A percentile compares a stretch with the other conserved stretches of the same genome.
Conservation (phyloP, 164 flowering plant genomes). For the Platanus orientalis region DNA sequence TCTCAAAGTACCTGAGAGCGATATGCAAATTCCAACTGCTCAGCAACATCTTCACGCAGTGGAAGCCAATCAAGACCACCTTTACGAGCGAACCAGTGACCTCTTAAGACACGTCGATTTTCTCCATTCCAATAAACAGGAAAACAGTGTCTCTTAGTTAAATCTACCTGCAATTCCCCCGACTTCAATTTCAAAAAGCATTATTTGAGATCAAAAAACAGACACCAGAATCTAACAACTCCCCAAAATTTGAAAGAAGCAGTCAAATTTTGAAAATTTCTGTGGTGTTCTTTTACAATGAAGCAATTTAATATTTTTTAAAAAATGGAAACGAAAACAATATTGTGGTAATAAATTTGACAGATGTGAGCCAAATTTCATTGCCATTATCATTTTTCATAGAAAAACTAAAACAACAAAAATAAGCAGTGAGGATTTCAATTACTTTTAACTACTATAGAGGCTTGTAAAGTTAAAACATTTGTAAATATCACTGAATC, state of each 20-base stretch:
- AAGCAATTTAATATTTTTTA: background rate
- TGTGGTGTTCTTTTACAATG: no score
- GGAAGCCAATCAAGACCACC: slow-evolving; percentile 96
- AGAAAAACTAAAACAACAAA: no score
- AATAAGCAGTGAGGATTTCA: no score
- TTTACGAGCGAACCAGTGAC: slow-evolving; percentile 98
- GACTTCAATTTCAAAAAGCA: slow-evolving; percentile 6
- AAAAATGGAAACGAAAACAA: background rate
- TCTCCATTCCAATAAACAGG: slow-evolving; percentile 98
- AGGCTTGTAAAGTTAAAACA: no score
- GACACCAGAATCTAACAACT: no score
- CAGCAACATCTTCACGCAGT: slow-evolving; percentile 88
- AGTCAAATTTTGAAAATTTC: background rate
- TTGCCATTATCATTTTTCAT: no score
- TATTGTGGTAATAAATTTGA: no score
- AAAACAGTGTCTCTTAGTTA: slow-evolving; percentile 75
- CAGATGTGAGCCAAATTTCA: no score
- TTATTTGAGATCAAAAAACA: background rate
- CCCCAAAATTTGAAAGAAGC: no score
- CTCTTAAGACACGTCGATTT: slow-evolving; percentile 88
- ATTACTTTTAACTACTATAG: no score
- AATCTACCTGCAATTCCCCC: slow-evolving; percentile 66
- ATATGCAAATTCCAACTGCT: slow-evolving; percentile 88
- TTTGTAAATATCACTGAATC: no score
- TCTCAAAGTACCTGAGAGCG: slow-evolving; percentile 51